Conservation (phyloP, 768 basidiomycete genomes). For the Mrakia blollopis region DNA sequence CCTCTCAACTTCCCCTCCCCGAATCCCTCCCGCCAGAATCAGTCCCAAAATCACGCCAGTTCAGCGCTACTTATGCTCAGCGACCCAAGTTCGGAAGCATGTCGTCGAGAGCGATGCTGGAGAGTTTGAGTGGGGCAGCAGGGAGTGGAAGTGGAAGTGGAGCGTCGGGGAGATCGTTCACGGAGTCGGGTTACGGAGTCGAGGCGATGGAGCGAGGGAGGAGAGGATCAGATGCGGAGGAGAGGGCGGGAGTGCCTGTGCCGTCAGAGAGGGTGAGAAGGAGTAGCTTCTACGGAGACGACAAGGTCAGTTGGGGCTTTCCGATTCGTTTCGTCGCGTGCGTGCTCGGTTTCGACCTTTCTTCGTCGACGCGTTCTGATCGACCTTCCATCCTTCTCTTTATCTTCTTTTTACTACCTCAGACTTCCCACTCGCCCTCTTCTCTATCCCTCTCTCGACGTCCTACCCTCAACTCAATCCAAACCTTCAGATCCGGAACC, state of each 20-base stretch:
- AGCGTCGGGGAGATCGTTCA: background rate
- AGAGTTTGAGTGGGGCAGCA: slow-evolving; percentile 10
- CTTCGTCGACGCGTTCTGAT: background rate
- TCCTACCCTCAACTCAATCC: background rate
- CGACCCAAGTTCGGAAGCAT: slow-evolving; percentile 24
- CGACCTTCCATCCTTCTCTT: background rate
- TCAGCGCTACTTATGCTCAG: slow-evolving; percentile 4
- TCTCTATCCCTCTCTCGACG: background rate
- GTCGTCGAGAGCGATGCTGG: slow-evolving; percentile 22
- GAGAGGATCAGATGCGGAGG: background rate
- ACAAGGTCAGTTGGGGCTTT: background rate
- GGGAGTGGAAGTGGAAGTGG: background rate
- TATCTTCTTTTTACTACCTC: background rate
- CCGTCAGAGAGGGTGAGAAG: background rate
- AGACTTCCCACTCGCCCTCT: slow-evolving; percentile 8
- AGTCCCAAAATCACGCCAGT: background rate
- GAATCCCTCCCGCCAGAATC: slow-evolving; percentile 1
- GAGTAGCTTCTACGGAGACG: slow-evolving; percentile 18
- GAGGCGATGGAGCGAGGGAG: background rate
- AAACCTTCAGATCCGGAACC: slow-evolving; percentile 20
- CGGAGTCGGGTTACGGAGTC: background rate
- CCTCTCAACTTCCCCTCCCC: slow-evolving; percentile 5
- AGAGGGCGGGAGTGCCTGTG: slow-evolving; percentile 7
- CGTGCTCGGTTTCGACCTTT: slow-evolving; percentile 1
- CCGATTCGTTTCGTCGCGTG: background rate